Conservation (phyloP, 805 yeast species). For the Metschnikowia reukaufii region DNA sequence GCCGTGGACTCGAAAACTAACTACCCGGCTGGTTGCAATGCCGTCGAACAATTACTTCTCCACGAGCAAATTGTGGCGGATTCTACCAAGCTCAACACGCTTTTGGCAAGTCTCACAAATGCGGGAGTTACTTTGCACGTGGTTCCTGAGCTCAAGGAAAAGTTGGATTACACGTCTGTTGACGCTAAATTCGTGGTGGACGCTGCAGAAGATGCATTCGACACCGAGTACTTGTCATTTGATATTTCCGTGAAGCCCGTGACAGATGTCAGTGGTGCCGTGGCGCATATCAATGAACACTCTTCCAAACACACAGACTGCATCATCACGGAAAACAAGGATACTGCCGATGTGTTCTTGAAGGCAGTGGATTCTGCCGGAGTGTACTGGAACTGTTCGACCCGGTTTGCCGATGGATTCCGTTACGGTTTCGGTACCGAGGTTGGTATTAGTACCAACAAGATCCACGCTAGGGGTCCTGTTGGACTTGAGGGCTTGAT, state of each 20-base stretch:
- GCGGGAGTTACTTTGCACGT: constrained; percentile 76
- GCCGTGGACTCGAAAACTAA: constrained; percentile 88
- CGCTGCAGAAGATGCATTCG: constrained; percentile 69
- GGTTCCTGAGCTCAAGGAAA: constrained; percentile 48
- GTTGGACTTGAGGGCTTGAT: constrained; percentile 97
- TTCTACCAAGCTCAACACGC: constrained; percentile 20
- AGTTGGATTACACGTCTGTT: constrained; percentile 18
- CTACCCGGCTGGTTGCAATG: constrained; percentile 99
- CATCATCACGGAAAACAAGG: constrained; percentile 75
- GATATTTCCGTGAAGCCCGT: constrained; percentile 77
- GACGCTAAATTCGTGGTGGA: constrained; percentile 37
- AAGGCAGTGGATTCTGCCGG: constrained; percentile 93
- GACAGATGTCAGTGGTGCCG: constrained; percentile 64
- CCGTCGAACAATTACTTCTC: constrained; percentile 82
- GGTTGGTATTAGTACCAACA: constrained; percentile 95
- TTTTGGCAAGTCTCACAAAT: constrained; percentile 47
- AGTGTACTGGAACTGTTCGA: constrained; percentile 96
- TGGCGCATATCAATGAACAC: constrained; percentile 80
- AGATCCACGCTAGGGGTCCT: constrained; percentile 98
- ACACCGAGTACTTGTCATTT: constrained; percentile 77
- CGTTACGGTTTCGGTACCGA: constrained; percentile 98
- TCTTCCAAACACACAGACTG: constrained; percentile 97
- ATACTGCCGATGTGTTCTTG: constrained; percentile 71
- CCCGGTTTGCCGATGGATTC: constrained; percentile 98
- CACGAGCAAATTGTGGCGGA: constrained; percentile 42